Evolutionary conservation across 2,329 filamentous ascomycete genomes (phyloP), one percentile per base, ranked within the genome.

Genomic region (Trichoderma pleuroti): DNA sequence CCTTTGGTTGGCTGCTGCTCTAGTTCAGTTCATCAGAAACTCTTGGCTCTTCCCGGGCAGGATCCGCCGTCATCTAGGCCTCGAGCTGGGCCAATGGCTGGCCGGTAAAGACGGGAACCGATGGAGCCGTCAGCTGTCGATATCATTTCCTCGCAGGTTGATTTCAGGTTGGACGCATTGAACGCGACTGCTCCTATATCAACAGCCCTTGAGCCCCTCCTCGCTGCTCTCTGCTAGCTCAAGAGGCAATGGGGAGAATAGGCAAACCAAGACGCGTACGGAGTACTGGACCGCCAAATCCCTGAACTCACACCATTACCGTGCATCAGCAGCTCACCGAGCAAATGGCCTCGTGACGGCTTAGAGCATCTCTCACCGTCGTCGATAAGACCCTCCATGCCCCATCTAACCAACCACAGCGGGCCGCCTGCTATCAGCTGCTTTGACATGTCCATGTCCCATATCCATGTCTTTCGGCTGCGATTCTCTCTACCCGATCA

Each of bases 1-100:
- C 39, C 36, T 68, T 61, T 52, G 56, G 66, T 60, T 68, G 66
- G 65, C 56, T 68, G 56, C 65, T 60, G 65, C 54, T 68, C 54
- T 61, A 52, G 66, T 32, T 39, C 30, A 36, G 46, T 49, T 16
- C 65, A 26, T 60, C 56, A 26, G 39, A 42, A 46, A 34, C n/a
- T 49, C 66, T 52, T 49, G 39, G 54, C 56, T 49, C 30, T 34
- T 60, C 46, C 39, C 28, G 32, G 32, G 32, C 16, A 57, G 66
- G 56, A 68, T 68, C 66, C 66, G 54, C 36, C 32, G 34, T 46
- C 60, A 62, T 46, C 36, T 36, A 42, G 26, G 62, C 30, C 11
- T 39, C 34, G 10, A 52, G 46, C 21, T 52, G 26, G 30, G 16
- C 42, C 61, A 63, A 63, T 67, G 24, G 18, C 0, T 63, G 36